Conservation (phyloP, 257 asterid species). For the Ophiorrhiza pumila region DNA sequence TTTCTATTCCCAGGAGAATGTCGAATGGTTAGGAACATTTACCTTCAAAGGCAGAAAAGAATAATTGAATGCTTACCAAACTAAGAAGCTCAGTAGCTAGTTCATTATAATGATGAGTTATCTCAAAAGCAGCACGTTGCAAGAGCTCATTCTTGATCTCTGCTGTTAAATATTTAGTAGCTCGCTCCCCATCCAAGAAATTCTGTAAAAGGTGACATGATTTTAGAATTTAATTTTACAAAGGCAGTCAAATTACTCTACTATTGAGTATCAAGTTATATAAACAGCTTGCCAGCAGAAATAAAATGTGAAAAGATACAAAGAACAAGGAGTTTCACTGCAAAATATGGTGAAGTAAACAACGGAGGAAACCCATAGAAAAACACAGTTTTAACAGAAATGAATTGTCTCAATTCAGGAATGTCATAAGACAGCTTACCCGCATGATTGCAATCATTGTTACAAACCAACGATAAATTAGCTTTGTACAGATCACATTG, state of each 20-base stretch:
- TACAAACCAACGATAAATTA: neutral
- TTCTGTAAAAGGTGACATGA: conserved; percentile 36
- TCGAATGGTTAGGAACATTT: neutral
- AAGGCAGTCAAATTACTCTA: neutral
- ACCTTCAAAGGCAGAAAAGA: neutral
- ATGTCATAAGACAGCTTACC: neutral
- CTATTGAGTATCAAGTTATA: neutral
- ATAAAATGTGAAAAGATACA: too few relatives aligned
- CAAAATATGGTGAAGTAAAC: neutral
- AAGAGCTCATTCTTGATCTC: conserved; percentile 64
- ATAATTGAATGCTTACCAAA: conserved; percentile 54
- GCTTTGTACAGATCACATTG: neutral
- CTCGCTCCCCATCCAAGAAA: conserved; percentile 84
- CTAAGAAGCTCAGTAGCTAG: conserved; percentile 76
- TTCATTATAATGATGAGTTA: conserved; percentile 72
- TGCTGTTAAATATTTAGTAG: conserved; percentile 50
- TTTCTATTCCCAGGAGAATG: neutral
- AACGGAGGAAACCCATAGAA: neutral
- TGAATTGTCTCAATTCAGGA: too few relatives aligned
- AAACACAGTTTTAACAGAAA: neutral
- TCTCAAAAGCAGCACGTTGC: conserved; percentile 67
- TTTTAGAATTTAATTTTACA: neutral
- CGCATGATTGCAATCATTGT: too few relatives aligned
- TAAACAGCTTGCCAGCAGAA: neutral
- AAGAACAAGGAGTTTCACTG: neutral